Conservation (phyloP, 2,329 filamentous ascomycete genomes). For the Verticillium nubilum region DNA sequence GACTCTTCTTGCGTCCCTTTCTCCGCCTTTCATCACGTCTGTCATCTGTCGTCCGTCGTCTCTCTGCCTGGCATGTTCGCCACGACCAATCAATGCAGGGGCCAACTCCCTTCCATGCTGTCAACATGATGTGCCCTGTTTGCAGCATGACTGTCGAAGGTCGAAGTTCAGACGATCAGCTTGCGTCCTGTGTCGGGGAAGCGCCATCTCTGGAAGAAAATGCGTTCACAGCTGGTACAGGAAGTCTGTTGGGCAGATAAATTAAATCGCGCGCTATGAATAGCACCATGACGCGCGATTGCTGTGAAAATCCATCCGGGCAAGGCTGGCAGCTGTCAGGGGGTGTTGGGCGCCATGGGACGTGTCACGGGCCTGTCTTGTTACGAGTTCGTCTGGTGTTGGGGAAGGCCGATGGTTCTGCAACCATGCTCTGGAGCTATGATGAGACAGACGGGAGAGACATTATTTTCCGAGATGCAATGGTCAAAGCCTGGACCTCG, state of each 20-base stretch:
- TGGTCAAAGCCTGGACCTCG: too few species aligned
- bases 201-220: too few species aligned
- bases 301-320: neutral
- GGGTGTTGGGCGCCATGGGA: neutral
- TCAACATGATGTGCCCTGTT: neutral
- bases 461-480: too few species aligned
- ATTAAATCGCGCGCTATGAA: neutral
- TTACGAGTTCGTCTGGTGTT: neutral
- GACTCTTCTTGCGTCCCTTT: too few species aligned
- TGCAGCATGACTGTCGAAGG: neutral
- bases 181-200: too few species aligned
- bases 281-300: neutral
- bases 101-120: neutral
- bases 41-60: neutral
- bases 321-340: neutral
- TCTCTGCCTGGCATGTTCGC: neutral
- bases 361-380: neutral
- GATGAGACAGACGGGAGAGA: too few species aligned
- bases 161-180: neutral
- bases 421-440: too few species aligned
- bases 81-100: neutral
- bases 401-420: too few species aligned
- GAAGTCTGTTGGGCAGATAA: neutral
- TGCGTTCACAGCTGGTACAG: neutral
- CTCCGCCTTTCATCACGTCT: neutral